Evolutionary conservation across 345 rosid genomes (phyloP).

Genomic region (Bruguiera gymnorhiza): DNA sequence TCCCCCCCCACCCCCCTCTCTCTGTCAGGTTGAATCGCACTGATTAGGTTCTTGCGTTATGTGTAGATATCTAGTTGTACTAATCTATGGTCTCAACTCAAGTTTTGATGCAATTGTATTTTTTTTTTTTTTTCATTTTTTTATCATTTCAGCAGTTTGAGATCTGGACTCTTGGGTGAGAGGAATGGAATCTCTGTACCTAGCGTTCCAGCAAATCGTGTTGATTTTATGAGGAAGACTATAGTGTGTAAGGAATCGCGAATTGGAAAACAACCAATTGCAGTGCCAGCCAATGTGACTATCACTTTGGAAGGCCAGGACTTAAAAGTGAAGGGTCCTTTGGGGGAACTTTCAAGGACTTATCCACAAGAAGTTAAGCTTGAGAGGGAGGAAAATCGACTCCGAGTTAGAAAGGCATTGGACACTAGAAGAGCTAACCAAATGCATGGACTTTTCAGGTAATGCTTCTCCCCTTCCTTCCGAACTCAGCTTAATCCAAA

Average conservation of each 20-base stretch:
- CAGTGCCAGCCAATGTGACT: conserved; percentile 75
- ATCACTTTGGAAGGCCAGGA: conserved; percentile 61
- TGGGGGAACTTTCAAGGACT: conserved; percentile 70
- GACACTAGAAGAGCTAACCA: conserved; percentile 92
- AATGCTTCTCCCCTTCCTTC: conserved; percentile 10
- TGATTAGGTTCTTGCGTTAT: neutral
- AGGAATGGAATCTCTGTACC: conserved; percentile 41
- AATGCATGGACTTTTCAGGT: conserved; percentile 99
- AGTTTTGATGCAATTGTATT: neutral
- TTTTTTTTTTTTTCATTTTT: conserved; percentile 6
- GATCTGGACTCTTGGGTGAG: conserved; percentile 67
- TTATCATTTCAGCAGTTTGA: conserved; percentile 52
- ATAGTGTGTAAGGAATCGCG: conserved; percentile 91
- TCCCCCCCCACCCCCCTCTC: too few relatives aligned
- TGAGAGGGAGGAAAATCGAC: conserved; percentile 64
- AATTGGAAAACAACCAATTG: conserved; percentile 81
- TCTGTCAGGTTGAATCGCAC: too few relatives aligned
- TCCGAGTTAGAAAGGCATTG: conserved; percentile 62
- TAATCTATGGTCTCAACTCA: neutral
- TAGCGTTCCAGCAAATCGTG: conserved; percentile 31
- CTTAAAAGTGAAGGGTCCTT: conserved; percentile 80
- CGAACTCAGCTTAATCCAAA: too few relatives aligned
- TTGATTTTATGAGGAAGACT: conserved; percentile 44
- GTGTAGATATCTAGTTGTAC: neutral
- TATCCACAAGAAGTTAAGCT: conserved; percentile 80